Base-by-base conservation (phyloP, 768 basidiomycete species). In the Lentinula lateritia region DNA sequence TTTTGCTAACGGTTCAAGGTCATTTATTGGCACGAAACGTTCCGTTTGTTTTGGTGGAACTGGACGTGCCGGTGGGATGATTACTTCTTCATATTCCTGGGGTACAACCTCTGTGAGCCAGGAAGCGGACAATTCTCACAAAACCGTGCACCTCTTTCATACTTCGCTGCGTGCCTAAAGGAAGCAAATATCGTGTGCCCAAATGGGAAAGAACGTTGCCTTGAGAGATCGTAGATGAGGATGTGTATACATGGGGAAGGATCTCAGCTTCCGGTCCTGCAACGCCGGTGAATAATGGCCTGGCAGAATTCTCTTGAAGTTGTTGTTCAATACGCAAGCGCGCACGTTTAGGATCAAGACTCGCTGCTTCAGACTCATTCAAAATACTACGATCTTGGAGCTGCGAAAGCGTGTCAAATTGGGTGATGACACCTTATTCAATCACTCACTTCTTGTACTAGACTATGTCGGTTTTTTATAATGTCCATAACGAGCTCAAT, bases 181-280 rank as follows among this genome's bases (percentile, higher is more conserved):
- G 97, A 53, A 98, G 73, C 69, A 87, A 78, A 68, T 93, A 92
- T 67, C 87, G 89, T 59, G 80, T 87, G 9, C 95, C 94, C 61
- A 84, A 75, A 65, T 87, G 80, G 1, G 91, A 90, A 12, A 93
- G 71, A 9, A 87, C 75, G 66, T 83, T 87, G 1, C 89, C 85
- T 64, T 87, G 81, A 5, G 72, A 70, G 50, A 82, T 74, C 3
- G 78, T 74, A 3, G 78, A 74, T 23, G 82, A 77, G 5, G 93
- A 85, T 8, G 90, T 87, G 71, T 96, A 99, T 10, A 99, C 89
- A 76, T 98, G 88, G 0, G 97, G 97, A 16, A 92, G 81, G 41
- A 83, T 70, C 69, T 92, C 88, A 2, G 83, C 77, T 3, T 76
- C 76, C 48, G 78, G 74, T 66, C 80, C 74, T 50, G 82, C 77